These are phyloP conservation scores for Macadamia tetraphylla DNA, from an alignment of 164 flowering plant species.

Conservation along the genomic window DNA sequence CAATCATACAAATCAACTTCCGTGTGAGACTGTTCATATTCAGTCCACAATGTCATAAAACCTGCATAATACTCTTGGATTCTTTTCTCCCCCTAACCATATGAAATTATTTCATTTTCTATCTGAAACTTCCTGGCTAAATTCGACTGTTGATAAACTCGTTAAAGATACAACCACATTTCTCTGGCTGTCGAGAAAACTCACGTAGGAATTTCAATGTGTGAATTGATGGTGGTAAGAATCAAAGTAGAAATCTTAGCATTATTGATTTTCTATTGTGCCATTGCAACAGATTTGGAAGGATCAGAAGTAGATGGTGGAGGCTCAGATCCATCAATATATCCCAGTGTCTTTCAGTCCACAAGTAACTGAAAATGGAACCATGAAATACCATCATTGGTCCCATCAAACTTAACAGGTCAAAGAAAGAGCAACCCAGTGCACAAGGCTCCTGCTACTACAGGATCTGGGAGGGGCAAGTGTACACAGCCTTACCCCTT, in stretches of 20 bases:
- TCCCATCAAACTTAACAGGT: not conserved
- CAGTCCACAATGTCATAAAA: not conserved
- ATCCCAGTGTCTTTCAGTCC: not conserved
- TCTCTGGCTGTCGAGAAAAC: not conserved
- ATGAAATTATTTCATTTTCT: not conserved
- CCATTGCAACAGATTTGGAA: not conserved
- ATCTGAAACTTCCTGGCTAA: not conserved
- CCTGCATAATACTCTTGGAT: not conserved
- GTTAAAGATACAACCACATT: not conserved
- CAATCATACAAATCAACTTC: not conserved
- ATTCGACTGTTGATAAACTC: not conserved
- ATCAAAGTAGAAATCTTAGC: not conserved
- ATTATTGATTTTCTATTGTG: not conserved
- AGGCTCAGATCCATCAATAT: not conserved
- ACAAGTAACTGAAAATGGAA: not conserved
- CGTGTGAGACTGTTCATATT: not conserved
- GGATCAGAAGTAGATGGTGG: not conserved
- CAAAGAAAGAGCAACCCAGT: too few species aligned
- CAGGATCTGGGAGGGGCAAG: too few species aligned
- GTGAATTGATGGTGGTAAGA: not conserved
- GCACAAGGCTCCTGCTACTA: too few species aligned
- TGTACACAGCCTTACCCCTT: too few species aligned
- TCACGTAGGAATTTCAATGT: not conserved
- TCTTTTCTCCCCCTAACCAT: too few species aligned
- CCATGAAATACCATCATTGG: not conserved